These are phyloP conservation scores for Nephelium lappaceum DNA, from an alignment of 345 rosid genomes.

Conservation along the genomic window DNA sequence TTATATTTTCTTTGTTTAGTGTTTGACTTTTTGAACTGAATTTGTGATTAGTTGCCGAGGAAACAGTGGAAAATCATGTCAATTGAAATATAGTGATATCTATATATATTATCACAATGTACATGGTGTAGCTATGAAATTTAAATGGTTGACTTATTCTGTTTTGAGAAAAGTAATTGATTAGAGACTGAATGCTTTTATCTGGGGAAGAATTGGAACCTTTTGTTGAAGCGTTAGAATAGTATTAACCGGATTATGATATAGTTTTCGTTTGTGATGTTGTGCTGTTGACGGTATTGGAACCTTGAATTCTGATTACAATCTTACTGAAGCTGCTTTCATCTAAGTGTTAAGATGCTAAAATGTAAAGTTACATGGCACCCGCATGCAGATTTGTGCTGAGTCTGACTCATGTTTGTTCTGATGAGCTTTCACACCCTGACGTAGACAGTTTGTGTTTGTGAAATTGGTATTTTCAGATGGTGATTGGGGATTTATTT, in stretches of 20 bases:
- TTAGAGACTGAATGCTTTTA: too few species aligned
- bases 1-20: not conserved
- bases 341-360: not conserved
- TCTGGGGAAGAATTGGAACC: not conserved
- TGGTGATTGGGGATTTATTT: not conserved
- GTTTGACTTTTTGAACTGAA: not conserved
- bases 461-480: not conserved
- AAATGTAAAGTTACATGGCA: not conserved
- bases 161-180: not conserved
- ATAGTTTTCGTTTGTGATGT: not conserved
- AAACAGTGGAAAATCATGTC: constrained; percentile 1
- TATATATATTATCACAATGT: not conserved
- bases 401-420: not conserved
- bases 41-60: constrained; percentile 16
- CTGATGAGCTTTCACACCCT: not conserved
- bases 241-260: not conserved
- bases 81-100: not conserved
- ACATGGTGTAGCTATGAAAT: not conserved
- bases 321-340: not conserved
- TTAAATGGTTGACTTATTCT: not conserved
- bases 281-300: not conserved
- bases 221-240: not conserved
- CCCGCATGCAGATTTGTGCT: not conserved
- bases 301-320: not conserved
- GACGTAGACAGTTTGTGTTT: not conserved